phyloP scores from a whole-genome alignment of 2,329 filamentous ascomycete species.

The Alternaria atra region DNA sequence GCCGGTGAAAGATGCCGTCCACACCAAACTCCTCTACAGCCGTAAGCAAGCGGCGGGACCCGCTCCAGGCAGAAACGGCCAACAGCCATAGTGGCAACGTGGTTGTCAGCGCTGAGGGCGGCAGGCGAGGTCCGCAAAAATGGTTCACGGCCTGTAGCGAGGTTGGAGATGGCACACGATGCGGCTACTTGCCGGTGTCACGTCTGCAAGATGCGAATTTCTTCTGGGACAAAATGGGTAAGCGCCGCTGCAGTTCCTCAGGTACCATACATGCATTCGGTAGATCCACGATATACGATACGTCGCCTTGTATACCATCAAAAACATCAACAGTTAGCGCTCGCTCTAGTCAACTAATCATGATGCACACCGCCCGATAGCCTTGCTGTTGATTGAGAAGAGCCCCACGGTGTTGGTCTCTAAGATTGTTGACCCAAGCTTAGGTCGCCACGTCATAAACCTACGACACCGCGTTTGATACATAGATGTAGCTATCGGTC shows the following conservation, averaged over 20 bases:
- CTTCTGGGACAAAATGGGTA: slow-evolving; percentile 5
- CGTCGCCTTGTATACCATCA: neutral
- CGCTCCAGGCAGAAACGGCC: slow-evolving; percentile 13
- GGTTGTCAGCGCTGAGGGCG: slow-evolving; percentile 7
- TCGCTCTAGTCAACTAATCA: neutral
- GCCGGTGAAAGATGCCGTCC: slow-evolving; percentile 6
- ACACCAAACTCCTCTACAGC: neutral
- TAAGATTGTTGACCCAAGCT: neutral
- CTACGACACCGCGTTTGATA: slow-evolving; percentile 1
- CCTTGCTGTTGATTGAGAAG: neutral
- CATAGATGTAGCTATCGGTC: neutral
- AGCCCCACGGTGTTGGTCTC: neutral
- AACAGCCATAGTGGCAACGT: neutral
- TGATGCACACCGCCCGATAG: neutral
- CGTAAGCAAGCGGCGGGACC: neutral
- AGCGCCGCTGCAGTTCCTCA: slow-evolving; percentile 3
- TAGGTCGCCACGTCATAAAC: neutral
- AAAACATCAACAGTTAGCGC: neutral
- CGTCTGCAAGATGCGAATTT: neutral
- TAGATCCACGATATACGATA: slow-evolving; percentile 1
- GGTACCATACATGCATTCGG: neutral
- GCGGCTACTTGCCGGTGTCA: slow-evolving; percentile 2
- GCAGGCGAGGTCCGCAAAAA: neutral
- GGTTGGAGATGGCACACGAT: neutral
- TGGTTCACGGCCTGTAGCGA: slow-evolving; percentile 2